phyloP scores from a whole-genome alignment of 768 basidiomycete species.

The Pisolithus albus region DNA sequence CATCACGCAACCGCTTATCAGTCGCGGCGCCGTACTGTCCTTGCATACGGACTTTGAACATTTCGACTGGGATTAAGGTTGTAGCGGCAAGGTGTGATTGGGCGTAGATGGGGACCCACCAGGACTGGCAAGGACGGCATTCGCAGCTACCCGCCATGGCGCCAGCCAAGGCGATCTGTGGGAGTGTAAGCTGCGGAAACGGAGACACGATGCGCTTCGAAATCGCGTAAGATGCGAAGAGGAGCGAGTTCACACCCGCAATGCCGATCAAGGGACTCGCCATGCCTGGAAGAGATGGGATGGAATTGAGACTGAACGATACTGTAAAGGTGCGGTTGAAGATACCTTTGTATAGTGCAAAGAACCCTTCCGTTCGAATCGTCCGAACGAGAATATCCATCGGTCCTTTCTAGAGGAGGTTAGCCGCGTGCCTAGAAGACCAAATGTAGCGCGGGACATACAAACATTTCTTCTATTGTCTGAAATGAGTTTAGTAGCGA shows the following conservation, averaged over 20 bases:
- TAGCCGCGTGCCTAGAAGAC: background rate
- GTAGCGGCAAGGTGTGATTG: too few species aligned
- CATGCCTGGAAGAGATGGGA: constrained; percentile 62
- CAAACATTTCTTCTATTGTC: constrained; percentile 75
- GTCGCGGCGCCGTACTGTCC: constrained; percentile 80
- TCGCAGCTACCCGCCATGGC: constrained; percentile 89
- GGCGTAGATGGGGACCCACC: constrained; percentile 38
- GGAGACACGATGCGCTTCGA: constrained; percentile 83
- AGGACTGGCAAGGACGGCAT: constrained; percentile 87
- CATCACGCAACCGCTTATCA: constrained; percentile 69
- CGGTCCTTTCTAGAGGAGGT: constrained; percentile 66
- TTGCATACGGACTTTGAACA: constrained; percentile 99
- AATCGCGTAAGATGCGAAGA: constrained; percentile 86
- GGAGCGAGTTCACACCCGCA: constrained; percentile 90
- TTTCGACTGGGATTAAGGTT: constrained; percentile 58
- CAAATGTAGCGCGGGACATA: constrained; percentile 33
- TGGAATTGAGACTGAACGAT: background rate
- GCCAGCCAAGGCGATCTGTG: constrained; percentile 78
- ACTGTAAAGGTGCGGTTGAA: background rate
- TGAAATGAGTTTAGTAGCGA: constrained; percentile 1
- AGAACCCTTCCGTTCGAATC: constrained; percentile 77
- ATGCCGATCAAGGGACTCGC: constrained; percentile 86
- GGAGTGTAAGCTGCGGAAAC: constrained; percentile 74
- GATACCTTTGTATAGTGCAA: constrained; percentile 91
- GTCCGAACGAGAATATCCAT: constrained; percentile 87